A percentile compares a stretch with the other conserved stretches of the same genome.
phyloP scores from a whole-genome alignment of 139 green algal species.

The Chlamydomonas schloesseri region DNA sequence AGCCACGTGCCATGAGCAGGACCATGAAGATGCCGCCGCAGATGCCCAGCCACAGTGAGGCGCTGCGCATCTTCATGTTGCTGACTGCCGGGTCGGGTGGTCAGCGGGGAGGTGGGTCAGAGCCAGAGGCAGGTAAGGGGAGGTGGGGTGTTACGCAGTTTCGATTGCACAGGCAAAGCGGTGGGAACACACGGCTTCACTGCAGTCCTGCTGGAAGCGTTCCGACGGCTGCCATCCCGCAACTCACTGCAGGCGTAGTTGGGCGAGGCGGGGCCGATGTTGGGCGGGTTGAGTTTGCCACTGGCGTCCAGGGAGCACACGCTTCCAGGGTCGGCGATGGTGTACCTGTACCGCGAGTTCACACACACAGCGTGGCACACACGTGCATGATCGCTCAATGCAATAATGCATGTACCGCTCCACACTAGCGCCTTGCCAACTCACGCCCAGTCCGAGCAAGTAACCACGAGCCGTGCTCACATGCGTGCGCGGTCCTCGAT shows the following conservation, averaged over 20 bases:
- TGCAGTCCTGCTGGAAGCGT: no score
- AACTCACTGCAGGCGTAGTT: constrained; percentile 46
- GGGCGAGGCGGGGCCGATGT: constrained; percentile 41
- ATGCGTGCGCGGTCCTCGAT: constrained; percentile 41
- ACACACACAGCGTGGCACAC: no score
- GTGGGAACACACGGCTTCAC: no score
- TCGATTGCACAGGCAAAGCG: no score
- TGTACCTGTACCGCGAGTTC: constrained; percentile 19
- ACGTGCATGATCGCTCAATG: no score
- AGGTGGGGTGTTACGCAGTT: no score
- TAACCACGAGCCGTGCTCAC: no score
- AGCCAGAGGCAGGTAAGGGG: no score
- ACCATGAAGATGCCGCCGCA: constrained; percentile 73
- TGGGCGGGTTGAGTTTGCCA: background rate
- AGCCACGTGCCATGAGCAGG: constrained; percentile 67
- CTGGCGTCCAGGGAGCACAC: background rate
- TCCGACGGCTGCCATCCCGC: background rate
- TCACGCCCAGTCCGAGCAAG: no score
- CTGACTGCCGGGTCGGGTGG: background rate
- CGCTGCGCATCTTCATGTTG: constrained; percentile 63
- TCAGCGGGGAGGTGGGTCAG: background rate
- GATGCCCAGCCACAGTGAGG: constrained; percentile 81
- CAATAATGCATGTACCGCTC: no score
- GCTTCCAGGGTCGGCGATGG: constrained; percentile 6
- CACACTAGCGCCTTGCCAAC: no score